Evolutionary conservation across 345 rosid species (phyloP).

Genomic region (Angophora floribunda): DNA sequence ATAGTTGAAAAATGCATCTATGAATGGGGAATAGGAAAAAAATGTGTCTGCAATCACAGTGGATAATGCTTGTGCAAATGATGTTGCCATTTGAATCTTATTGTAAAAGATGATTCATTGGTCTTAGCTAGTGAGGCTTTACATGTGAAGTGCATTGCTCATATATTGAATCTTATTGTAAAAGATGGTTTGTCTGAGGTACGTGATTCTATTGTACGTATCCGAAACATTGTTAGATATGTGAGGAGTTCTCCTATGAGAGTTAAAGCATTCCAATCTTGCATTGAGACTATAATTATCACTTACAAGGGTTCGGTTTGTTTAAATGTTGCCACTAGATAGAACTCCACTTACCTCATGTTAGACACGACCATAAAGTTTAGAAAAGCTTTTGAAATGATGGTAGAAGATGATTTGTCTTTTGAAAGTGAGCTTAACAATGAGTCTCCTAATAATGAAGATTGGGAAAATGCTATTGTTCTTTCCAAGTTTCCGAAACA

Average conservation of each 20-base stretch:
- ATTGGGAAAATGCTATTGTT: not conserved
- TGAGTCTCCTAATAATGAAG: not conserved
- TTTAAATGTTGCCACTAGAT: not conserved
- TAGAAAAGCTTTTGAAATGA: not conserved
- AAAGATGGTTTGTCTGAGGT: too few species aligned
- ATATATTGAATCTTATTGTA: too few species aligned
- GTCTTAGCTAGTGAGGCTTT: too few species aligned
- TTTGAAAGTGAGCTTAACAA: not conserved
- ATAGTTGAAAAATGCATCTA: too few species aligned
- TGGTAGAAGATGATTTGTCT: not conserved
- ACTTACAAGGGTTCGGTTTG: not conserved
- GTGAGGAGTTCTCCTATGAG: not conserved
- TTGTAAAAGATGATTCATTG: too few species aligned
- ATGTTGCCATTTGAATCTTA: too few species aligned
- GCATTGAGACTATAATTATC: not conserved
- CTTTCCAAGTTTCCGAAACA: not conserved
- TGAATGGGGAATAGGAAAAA: too few species aligned
- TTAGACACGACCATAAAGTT: not conserved
- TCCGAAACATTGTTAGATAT: not conserved
- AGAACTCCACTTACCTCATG: too few species aligned
- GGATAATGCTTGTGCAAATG: too few species aligned
- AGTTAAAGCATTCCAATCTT: not conserved
- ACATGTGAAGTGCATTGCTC: too few species aligned
- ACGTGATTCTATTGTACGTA: too few species aligned
- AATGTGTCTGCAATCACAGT: too few species aligned